Evolutionary conservation across 495 filamentous ascomycete genomes (phyloP), one percentile per base, ranked within the genome.

Genomic region (Xylaria longipes): DNA sequence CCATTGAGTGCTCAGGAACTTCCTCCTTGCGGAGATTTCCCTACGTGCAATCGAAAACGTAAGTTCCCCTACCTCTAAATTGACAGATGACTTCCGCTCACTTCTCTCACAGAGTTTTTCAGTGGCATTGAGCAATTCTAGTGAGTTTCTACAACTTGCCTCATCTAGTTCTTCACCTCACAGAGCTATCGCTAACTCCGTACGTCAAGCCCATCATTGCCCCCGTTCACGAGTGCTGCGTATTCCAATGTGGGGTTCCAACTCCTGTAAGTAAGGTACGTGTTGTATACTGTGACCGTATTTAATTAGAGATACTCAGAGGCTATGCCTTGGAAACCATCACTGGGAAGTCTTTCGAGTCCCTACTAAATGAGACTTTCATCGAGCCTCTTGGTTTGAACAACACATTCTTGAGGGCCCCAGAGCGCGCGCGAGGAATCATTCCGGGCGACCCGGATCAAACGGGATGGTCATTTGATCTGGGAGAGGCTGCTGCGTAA

Each of bases 211-310:
- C 83, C 83, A 5, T 82, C 83, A 1, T 77, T 82, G 15, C 71
- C 76, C 9, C 77, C 84, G 0, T 78, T 70, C 5, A 72, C 78
- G 5, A 81, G 80, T 1, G 82, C 84, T 4, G 75, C 78, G 0
- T 85, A 85, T 43, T 83, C 80, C 9, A 81, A 85, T 52, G 74
- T 82, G 6, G 81, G 82, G 2, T 84, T 83, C 46, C 80, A 79
- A n/a, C 76, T 85, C 14, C 77, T 86, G 37, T 75, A 70, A 76
- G 76, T 27, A 48, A 65, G 17, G 17, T 50, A 1, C 7, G 4
- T n/a, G 15, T 12, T n/a, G 35, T 14, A 31, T 45, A 29, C 17
- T 58, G 14, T 65, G 29, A 70, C 37, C 60, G 31, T n/a, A 20
- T 27, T 39, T 39, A 39, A 52, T 50, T 12, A 29, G 35, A 48